phyloP scores from a whole-genome alignment of 441 rosid genomes.

The Breynia disticha region DNA sequence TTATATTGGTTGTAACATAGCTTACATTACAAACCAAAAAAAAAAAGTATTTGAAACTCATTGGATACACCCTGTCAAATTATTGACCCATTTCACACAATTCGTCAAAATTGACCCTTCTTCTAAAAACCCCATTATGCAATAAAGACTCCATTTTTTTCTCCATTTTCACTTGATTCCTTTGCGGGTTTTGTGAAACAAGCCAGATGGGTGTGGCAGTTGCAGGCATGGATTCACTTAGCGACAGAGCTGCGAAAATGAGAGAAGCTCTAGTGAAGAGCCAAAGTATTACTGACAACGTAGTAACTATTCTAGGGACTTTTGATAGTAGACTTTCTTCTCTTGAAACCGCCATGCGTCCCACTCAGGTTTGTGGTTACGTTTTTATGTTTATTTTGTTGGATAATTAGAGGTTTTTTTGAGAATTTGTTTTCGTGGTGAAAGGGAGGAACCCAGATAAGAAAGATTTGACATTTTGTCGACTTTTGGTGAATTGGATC shows the following conservation, averaged over 20 bases:
- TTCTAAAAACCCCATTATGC: no score
- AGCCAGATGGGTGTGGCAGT: conserved; percentile 26
- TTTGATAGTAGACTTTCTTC: conserved; percentile 96
- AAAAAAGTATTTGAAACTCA: no score
- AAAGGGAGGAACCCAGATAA: conserved; percentile 5
- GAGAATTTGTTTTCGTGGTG: neutral
- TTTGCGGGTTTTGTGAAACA: no score
- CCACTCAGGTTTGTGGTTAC: conserved; percentile 59
- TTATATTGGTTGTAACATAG: no score
- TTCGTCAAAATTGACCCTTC: no score
- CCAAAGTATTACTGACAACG: conserved; percentile 78
- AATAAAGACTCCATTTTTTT: no score
- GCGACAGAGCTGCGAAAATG: conserved; percentile 68
- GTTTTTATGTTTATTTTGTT: neutral
- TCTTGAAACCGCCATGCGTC: conserved; percentile 97
- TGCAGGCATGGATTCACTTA: conserved; percentile 53
- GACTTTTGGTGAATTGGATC: neutral
- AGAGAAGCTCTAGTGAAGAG: conserved; percentile 70
- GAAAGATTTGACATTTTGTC: neutral
- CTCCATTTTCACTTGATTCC: no score
- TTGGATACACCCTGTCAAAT: no score
- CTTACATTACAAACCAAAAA: no score
- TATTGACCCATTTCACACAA: no score
- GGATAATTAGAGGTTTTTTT: no score
- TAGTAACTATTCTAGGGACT: conserved; percentile 84